Conservation (phyloP, 805 yeast genomes). For the Komagataella pseudopastoris region DNA sequence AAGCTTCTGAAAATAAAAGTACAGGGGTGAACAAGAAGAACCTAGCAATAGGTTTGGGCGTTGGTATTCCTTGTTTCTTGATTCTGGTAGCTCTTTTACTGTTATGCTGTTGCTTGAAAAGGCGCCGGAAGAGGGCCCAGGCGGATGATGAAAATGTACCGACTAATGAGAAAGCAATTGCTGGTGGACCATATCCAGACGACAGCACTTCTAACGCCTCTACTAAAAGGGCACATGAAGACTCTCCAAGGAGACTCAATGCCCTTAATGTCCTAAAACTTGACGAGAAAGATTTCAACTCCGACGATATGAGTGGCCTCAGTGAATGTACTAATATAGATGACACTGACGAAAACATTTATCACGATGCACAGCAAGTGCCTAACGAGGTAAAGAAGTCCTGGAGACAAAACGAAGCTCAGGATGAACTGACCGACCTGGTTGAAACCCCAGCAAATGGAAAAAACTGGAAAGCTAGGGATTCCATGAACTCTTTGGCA, state of each 20-base stretch:
- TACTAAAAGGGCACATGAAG: slow-evolving; percentile 3
- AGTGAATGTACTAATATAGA: slow-evolving; percentile 45
- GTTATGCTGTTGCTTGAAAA: slow-evolving; percentile 39
- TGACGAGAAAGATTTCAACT: slow-evolving; percentile 23
- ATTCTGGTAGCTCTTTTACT: slow-evolving; percentile 33
- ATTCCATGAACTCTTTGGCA: slow-evolving; percentile 58
- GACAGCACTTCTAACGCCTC: slow-evolving; percentile 7
- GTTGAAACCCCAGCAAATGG: background rate
- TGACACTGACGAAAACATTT: slow-evolving; percentile 17
- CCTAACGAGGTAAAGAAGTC: slow-evolving; percentile 28
- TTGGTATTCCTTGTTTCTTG: slow-evolving; percentile 59
- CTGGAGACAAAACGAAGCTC: slow-evolving; percentile 39
- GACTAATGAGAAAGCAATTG: slow-evolving; percentile 16
- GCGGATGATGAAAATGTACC: slow-evolving; percentile 11
- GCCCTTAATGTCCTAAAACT: slow-evolving; percentile 38
- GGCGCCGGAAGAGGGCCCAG: slow-evolving; percentile 23
- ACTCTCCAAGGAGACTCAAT: slow-evolving; percentile 23
- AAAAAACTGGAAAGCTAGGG: slow-evolving; percentile 33
- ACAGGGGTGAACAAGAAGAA: slow-evolving; percentile 25
- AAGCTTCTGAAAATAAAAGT: slow-evolving; percentile 9
- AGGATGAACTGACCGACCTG: slow-evolving; percentile 8
- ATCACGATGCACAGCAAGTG: slow-evolving; percentile 12
- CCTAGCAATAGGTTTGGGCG: slow-evolving; percentile 84
- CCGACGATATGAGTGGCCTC: slow-evolving; percentile 21
- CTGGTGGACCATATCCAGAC: slow-evolving; percentile 12